Percentiles rank a stretch among this genome's conserved stretches.
These are phyloP conservation scores for Peronosclerospora sorghi DNA, from an alignment of 352 stramenopile species.

Conservation along the genomic window DNA sequence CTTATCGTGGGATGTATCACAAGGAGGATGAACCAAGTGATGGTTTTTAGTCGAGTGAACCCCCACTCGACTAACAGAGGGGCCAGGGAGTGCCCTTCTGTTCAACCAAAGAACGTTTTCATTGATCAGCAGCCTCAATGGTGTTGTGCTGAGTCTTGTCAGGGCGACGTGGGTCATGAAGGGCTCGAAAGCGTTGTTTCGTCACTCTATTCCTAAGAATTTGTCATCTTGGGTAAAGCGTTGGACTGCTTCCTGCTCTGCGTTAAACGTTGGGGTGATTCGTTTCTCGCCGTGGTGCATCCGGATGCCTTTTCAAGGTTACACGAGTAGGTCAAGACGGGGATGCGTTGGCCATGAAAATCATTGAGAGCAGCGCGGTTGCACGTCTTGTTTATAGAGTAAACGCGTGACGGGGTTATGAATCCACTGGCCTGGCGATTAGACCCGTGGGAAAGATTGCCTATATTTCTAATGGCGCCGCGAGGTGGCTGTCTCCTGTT, in stretches of 20 bases:
- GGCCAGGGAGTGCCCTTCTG: conserved; percentile 10
- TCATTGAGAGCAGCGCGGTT: conserved; percentile 1
- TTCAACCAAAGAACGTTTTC: conserved; percentile 20
- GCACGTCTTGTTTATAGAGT: conserved; percentile 12
- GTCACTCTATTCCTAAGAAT: conserved; percentile 14
- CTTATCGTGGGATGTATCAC: not conserved
- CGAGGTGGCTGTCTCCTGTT: conserved; percentile 22
- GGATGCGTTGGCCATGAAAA: conserved; percentile 15
- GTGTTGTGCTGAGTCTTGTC: conserved; percentile 10
- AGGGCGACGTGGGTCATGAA: conserved; percentile 10
- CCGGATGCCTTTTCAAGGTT: conserved; percentile 12
- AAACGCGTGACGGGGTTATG: conserved; percentile 5
- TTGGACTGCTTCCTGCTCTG: conserved; percentile 9
- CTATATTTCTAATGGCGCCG: conserved; percentile 12
- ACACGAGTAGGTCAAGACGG: conserved; percentile 6
- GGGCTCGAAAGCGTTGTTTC: conserved; percentile 18
- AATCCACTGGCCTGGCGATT: too few relatives aligned
- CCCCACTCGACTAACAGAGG: conserved; percentile 6
- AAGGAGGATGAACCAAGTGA: conserved; percentile 8
- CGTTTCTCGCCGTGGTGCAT: conserved; percentile 15
- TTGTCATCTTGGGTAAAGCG: conserved; percentile 10
- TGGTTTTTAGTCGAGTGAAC: too few relatives aligned
- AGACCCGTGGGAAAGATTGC: conserved; percentile 9
- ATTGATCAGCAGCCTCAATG: conserved; percentile 15
- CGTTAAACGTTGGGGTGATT: conserved; percentile 13